Base-by-base conservation (phyloP, 2,329 filamentous ascomycete genomes). In the Exophiala mesophila region DNA sequence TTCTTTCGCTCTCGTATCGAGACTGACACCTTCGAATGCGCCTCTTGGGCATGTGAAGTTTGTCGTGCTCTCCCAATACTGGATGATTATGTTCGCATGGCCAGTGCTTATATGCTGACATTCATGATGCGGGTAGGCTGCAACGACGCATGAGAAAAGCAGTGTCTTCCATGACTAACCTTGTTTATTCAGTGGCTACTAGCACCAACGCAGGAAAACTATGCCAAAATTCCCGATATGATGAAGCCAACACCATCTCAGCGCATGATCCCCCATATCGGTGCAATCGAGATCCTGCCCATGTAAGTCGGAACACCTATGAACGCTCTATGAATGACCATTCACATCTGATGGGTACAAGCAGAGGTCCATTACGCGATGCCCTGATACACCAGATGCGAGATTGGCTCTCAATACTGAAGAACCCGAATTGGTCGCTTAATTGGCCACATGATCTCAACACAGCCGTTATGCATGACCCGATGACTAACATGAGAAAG, bases 201-300 rank as follows among this genome's bases (percentile, higher is more conserved):
- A n/a, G 33, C 39, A 8, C 44, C 44, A 5, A 52, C 45, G 6
- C 20, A 30, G 8, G 42, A 45, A 20, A 41, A 34, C 30, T 52
- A 52, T 15, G 26, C 42, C 5, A 49, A 37, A 20, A 16, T 52
- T 5, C 49, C 49, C 2, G 49, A 52, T 17, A 52, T 52, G 45
- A 49, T 52, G 45, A 52, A 49, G 34, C 49, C 49, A 23, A 52
- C 49, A 35, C 49, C 49, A 1, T 30, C 37, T 9, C 49, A 52
- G 28, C 42, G 49, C 21, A 48, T 49, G 49, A 36, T 46, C 23
- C 49, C 49, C 12, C 49, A 52, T 33, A 49, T 52, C 10, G 45
- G 45, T 6, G 49, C 49, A n/a, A 52, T 52, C 13, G 49, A 52
- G 24, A 48, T 45, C 12, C 44, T 52, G n/a, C 49, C 49, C 30